Evolutionary conservation across 306 rosid species (phyloP).

Genomic region (Citrullus mucosospermus): DNA sequence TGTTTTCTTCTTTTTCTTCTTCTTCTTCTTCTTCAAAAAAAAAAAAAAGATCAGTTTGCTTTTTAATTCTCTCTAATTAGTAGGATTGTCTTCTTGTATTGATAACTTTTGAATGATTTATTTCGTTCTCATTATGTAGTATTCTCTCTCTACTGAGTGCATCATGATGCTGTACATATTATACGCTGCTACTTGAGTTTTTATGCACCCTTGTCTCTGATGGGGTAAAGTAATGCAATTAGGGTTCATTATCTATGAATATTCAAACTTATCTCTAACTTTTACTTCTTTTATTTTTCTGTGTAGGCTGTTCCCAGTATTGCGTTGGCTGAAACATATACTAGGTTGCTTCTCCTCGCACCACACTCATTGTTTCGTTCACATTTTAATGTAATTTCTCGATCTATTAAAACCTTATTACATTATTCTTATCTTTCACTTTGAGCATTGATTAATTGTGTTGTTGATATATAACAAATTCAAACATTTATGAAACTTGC

Average conservation of each 20-base stretch:
- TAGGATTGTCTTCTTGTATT: too few relatives aligned
- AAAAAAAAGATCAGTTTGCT: too few relatives aligned
- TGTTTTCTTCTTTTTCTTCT: too few relatives aligned
- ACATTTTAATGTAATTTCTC: conserved; percentile 64
- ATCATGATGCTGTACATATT: neutral
- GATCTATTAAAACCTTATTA: conserved; percentile 4
- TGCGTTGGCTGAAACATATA: conserved; percentile 93
- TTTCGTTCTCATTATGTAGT: neutral
- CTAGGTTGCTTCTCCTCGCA: conserved; percentile 72
- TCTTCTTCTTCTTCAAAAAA: too few relatives aligned
- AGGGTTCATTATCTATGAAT: neutral
- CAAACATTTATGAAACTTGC: neutral
- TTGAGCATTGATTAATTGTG: neutral
- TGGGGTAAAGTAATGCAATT: neutral
- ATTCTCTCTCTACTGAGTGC: neutral
- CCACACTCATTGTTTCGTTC: conserved; percentile 88
- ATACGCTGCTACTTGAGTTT: neutral
- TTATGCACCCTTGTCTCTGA: neutral
- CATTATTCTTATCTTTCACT: conserved; percentile 1
- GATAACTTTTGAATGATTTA: neutral
- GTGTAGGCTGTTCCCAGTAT: conserved; percentile 87
- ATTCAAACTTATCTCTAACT: conserved; percentile 7
- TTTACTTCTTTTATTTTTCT: conserved; percentile 9
- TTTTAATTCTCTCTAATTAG: too few relatives aligned
- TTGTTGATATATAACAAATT: neutral